phyloP scores from a whole-genome alignment of 1,284 basidiomycete genomes.

The Termitomyces sp. region DNA sequence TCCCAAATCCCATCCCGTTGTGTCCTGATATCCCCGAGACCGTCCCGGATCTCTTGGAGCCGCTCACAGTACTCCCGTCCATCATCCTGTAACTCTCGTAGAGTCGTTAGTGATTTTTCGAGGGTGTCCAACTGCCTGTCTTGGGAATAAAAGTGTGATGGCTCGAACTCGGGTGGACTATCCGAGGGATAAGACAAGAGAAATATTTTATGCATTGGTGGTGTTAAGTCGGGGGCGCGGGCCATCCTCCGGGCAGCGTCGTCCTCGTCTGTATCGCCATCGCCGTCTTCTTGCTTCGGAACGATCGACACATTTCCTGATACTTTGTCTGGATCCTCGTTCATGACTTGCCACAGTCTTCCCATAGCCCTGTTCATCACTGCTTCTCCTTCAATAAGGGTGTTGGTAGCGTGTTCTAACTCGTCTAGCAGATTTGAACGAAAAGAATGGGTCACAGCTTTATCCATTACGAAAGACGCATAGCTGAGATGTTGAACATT shows the following conservation, averaged over 20 bases:
- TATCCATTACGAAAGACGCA: constrained; percentile 80
- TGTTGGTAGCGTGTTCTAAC: constrained; percentile 71
- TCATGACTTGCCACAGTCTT: constrained; percentile 72
- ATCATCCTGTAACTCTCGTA: constrained; percentile 77
- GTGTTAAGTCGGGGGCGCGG: constrained; percentile 60
- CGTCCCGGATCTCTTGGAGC: constrained; percentile 73
- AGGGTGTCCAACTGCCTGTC: constrained; percentile 62
- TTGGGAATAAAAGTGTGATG: constrained; percentile 56
- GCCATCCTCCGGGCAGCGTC: constrained; percentile 48
- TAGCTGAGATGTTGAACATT: constrained; percentile 63
- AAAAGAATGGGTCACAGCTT: constrained; percentile 75
- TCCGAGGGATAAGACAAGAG: constrained; percentile 44
- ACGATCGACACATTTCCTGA: constrained; percentile 36
- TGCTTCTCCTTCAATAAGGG: constrained; percentile 74
- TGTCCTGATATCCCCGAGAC: constrained; percentile 61
- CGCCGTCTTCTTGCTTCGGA: constrained; percentile 65
- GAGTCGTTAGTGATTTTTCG: constrained; percentile 63
- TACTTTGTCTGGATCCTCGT: constrained; percentile 51
- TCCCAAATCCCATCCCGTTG: constrained; percentile 72
- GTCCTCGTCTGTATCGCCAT: constrained; percentile 43
- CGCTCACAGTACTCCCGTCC: constrained; percentile 77
- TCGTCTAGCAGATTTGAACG: constrained; percentile 72
- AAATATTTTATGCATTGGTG: constrained; percentile 62
- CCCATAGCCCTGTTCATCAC: constrained; percentile 66
- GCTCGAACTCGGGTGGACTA: constrained; percentile 37